A percentile compares a stretch with the other conserved stretches of the same genome.
Evolutionary conservation across 164 flowering plant species (phyloP).

Genomic region (Euptelea pleiosperma): DNA sequence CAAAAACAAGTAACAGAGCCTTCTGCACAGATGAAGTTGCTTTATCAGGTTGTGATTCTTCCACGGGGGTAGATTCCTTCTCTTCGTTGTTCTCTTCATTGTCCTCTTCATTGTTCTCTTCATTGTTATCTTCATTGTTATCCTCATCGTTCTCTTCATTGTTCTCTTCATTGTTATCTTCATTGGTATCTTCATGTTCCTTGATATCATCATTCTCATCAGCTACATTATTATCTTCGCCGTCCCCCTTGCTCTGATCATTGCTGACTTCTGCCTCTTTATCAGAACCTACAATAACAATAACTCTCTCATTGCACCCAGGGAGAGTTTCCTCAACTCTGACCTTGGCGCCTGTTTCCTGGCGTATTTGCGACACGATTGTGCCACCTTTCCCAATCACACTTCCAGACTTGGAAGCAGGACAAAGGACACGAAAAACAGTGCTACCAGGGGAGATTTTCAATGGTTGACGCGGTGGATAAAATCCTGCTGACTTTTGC

Average conservation of each 20-base stretch:
- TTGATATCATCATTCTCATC: no score
- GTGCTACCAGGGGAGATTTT: constrained; percentile 28
- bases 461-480: constrained; percentile 26
- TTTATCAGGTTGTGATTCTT: constrained; percentile 32
- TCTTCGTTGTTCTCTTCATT: constrained; percentile 30
- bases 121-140: constrained; percentile 33
- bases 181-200: no score
- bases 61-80: constrained; percentile 32
- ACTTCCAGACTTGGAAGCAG: constrained; percentile 51
- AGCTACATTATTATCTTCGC: no score
- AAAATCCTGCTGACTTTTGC: constrained; percentile 36
- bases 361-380: constrained; percentile 51
- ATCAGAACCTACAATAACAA: constrained; percentile 48
- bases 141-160: no score
- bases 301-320: constrained; percentile 81
- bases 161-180: no score
- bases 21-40: constrained; percentile 56
- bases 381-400: constrained; percentile 68
- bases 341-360: constrained; percentile 71
- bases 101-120: constrained; percentile 29
- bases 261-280: constrained; percentile 37
- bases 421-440: constrained; percentile 69
- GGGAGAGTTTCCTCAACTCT: constrained; percentile 66
- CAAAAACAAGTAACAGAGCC: constrained; percentile 74
- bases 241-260: constrained; percentile 36